Evolutionary conservation across 1,284 basidiomycete species (phyloP).

Genomic region (Ceratobasidium sp.): DNA sequence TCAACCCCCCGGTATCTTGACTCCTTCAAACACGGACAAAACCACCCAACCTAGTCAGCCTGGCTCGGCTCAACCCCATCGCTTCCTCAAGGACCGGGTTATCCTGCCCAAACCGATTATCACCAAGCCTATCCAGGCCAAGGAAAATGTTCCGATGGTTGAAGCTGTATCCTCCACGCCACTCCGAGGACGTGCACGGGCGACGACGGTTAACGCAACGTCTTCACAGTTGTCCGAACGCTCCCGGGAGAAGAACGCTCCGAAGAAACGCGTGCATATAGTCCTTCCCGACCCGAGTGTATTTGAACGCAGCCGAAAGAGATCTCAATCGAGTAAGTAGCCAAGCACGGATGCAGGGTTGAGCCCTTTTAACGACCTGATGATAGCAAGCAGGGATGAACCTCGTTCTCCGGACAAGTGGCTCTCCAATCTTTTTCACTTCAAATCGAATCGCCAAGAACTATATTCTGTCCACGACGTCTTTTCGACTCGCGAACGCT

Average conservation of each 20-base stretch:
- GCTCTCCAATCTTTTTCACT: conserved; percentile 89
- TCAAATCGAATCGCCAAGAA: conserved; percentile 72
- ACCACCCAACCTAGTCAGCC: neutral
- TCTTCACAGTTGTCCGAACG: neutral
- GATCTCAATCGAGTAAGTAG: conserved; percentile 19
- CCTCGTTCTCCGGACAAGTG: conserved; percentile 59
- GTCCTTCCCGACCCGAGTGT: conserved; percentile 22
- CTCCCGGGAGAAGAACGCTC: neutral
- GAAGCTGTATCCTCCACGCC: neutral
- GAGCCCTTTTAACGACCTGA: neutral
- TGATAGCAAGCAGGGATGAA: conserved; percentile 1
- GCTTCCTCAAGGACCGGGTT: neutral
- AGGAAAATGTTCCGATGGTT: conserved; percentile 7
- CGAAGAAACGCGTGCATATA: conserved; percentile 38
- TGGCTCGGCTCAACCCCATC: neutral
- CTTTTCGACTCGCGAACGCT: conserved; percentile 74
- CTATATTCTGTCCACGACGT: conserved; percentile 71
- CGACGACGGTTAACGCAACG: conserved; percentile 1
- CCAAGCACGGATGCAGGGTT: neutral
- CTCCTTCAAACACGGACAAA: neutral
- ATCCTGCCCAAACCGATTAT: conserved; percentile 1
- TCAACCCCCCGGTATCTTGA: conserved; percentile 9
- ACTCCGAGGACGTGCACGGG: conserved; percentile 12
- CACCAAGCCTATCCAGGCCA: neutral
- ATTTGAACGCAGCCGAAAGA: conserved; percentile 13